Evolutionary conservation across 2,329 filamentous ascomycete genomes (phyloP).

Genomic region (Aspergillus tamarii): DNA sequence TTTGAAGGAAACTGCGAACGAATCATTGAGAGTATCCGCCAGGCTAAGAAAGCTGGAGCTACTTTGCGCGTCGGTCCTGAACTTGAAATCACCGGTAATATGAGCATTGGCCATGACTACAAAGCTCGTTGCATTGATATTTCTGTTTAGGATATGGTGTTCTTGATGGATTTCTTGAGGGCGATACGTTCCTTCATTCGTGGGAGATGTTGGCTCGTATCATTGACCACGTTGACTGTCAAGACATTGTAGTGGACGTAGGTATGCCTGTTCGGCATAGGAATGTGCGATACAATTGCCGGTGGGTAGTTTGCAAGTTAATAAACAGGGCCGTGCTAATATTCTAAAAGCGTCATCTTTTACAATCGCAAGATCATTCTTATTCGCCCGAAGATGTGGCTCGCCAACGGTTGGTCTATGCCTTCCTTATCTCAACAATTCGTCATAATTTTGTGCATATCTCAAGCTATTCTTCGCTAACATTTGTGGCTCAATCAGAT

Average conservation of each 20-base stretch:
- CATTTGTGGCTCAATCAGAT: conserved; percentile 37
- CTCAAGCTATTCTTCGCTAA: conserved; percentile 3
- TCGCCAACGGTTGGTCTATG: conserved; percentile 59
- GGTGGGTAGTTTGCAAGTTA: conserved; percentile 32
- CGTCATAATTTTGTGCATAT: neutral
- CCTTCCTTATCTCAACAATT: neutral
- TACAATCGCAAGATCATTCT: conserved; percentile 70
- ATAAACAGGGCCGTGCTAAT: neutral
- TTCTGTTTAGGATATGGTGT: conserved; percentile 57
- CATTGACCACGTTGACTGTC: conserved; percentile 60
- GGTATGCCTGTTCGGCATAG: conserved; percentile 66
- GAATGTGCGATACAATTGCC: conserved; percentile 66
- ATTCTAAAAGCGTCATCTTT: conserved; percentile 52
- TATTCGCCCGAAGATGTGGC: conserved; percentile 71
- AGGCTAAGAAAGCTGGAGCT: conserved; percentile 65
- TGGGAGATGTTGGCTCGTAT: conserved; percentile 67
- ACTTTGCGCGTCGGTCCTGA: conserved; percentile 63
- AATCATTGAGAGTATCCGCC: conserved; percentile 64
- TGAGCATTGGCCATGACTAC: neutral
- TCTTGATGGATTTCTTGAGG: conserved; percentile 68
- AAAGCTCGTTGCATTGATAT: neutral
- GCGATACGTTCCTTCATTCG: conserved; percentile 61
- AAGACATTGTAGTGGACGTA: conserved; percentile 69
- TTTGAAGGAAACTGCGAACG: conserved; percentile 66
- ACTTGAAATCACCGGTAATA: conserved; percentile 56